Conservation (phyloP, 352 stramenopile species). For the Phytophthora fragariae region DNA sequence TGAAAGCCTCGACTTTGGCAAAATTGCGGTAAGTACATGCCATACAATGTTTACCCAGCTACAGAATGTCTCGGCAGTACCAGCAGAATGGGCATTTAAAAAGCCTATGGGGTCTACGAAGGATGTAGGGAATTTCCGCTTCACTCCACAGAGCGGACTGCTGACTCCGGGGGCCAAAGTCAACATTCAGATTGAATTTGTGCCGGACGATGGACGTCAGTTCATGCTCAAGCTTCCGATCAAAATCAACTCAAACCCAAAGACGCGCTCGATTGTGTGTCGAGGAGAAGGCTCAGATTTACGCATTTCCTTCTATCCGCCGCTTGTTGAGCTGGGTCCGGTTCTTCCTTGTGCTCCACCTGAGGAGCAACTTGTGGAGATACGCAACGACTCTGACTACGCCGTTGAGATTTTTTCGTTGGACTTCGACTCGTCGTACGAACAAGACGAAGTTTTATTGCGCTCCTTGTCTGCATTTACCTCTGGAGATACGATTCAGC, state of each 20-base stretch:
- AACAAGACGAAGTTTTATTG: conserved; percentile 89
- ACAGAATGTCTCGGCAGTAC: conserved; percentile 90
- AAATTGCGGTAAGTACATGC: conserved; percentile 87
- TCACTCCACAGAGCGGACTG: conserved; percentile 76
- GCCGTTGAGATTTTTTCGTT: conserved; percentile 92
- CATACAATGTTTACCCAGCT: conserved; percentile 92
- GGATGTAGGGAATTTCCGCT: conserved; percentile 85
- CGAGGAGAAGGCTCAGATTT: conserved; percentile 84
- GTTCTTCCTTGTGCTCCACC: conserved; percentile 80
- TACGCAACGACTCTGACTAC: conserved; percentile 91
- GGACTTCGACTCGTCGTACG: conserved; percentile 88
- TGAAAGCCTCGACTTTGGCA: conserved; percentile 92
- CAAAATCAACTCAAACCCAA: conserved; percentile 86
- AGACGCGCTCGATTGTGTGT: conserved; percentile 77
- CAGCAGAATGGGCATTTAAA: conserved; percentile 93
- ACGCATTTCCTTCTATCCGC: conserved; percentile 82
- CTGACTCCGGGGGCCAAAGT: conserved; percentile 78
- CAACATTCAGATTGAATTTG: conserved; percentile 93
- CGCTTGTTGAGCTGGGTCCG: conserved; percentile 85
- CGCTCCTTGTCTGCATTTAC: conserved; percentile 61
- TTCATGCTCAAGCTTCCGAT: conserved; percentile 90
- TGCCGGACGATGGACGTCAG: conserved; percentile 80
- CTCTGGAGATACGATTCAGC: conserved; percentile 69
- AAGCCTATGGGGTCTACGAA: conserved; percentile 85
- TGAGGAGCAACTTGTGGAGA: conserved; percentile 63